phyloP scores from a whole-genome alignment of 2,329 filamentous ascomycete species.

The Phyllosticta citrichinensis region DNA sequence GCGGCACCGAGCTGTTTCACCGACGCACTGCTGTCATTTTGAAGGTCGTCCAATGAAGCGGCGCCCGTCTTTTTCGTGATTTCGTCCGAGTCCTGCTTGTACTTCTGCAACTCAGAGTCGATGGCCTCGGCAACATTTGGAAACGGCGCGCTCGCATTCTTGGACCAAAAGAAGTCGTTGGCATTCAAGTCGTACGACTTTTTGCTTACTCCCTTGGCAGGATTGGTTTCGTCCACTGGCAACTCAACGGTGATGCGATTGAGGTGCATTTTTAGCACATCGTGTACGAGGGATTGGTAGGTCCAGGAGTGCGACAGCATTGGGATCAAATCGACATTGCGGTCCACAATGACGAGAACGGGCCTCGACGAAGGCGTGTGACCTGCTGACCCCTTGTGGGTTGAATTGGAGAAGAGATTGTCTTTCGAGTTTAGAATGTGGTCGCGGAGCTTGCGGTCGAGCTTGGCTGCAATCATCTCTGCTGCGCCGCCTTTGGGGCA shows the following conservation, averaged over 20 bases:
- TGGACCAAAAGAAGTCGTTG: constrained; percentile 93
- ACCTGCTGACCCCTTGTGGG: constrained; percentile 48
- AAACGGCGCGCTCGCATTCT: constrained; percentile 83
- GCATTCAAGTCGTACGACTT: constrained; percentile 83
- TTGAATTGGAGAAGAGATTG: constrained; percentile 71
- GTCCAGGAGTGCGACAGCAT: constrained; percentile 98
- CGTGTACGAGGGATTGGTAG: constrained; percentile 75
- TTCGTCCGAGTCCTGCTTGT: constrained; percentile 89
- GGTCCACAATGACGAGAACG: constrained; percentile 85
- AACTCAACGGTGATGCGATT: constrained; percentile 92
- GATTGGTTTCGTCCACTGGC: constrained; percentile 66
- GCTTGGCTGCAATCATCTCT: constrained; percentile 85
- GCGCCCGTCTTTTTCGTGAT: constrained; percentile 94
- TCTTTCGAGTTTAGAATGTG: constrained; percentile 97
- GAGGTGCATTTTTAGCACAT: constrained; percentile 68
- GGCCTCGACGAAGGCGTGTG: constrained; percentile 66
- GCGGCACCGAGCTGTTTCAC: constrained; percentile 93
- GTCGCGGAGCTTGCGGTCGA: constrained; percentile 91
- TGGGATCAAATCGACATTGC: constrained; percentile 88
- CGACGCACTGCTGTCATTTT: constrained; percentile 78
- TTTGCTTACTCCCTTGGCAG: constrained; percentile 65
- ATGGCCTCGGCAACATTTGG: constrained; percentile 96
- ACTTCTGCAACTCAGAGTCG: constrained; percentile 82
- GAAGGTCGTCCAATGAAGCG: constrained; percentile 82
- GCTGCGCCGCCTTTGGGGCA: constrained; percentile 89